phyloP scores from a whole-genome alignment of 1,139 yeast species.

The Geotrichum bryndzae region DNA sequence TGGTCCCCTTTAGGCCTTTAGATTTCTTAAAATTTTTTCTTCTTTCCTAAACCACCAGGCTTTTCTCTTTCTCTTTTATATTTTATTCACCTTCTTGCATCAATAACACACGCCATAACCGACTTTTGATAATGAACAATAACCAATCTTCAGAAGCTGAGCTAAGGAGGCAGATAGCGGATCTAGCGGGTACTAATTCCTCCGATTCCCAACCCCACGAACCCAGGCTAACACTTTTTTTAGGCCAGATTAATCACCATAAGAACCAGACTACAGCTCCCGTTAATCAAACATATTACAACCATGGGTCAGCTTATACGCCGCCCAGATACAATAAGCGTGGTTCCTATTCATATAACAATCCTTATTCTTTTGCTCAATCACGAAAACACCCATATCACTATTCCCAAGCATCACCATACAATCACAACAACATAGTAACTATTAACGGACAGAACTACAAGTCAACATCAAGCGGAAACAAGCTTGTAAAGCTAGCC shows the following conservation, averaged over 20 bases:
- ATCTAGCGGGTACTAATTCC: constrained; percentile 14
- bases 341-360: not conserved
- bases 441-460: constrained; percentile 11
- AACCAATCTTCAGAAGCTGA: constrained; percentile 7
- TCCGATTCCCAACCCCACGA: not conserved
- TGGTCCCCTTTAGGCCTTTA: not conserved
- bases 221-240: not conserved
- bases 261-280: constrained; percentile 2
- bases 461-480: constrained; percentile 13
- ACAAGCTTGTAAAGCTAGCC: constrained; percentile 14
- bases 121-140: not conserved
- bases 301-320: not conserved
- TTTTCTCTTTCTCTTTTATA: not conserved
- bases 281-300: not conserved
- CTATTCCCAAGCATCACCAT: not conserved
- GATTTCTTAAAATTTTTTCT: not conserved
- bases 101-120: not conserved
- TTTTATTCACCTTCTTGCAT: not conserved
- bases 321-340: not conserved
- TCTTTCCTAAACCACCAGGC: not conserved
- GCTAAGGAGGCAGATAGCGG: constrained; percentile 16
- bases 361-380: not conserved
- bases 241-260: constrained; percentile 16
- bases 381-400: constrained; percentile 5
- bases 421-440: constrained; percentile 1